phyloP scores from a whole-genome alignment of 2,329 filamentous ascomycete genomes.

The Verticillium zaregamsianum region DNA sequence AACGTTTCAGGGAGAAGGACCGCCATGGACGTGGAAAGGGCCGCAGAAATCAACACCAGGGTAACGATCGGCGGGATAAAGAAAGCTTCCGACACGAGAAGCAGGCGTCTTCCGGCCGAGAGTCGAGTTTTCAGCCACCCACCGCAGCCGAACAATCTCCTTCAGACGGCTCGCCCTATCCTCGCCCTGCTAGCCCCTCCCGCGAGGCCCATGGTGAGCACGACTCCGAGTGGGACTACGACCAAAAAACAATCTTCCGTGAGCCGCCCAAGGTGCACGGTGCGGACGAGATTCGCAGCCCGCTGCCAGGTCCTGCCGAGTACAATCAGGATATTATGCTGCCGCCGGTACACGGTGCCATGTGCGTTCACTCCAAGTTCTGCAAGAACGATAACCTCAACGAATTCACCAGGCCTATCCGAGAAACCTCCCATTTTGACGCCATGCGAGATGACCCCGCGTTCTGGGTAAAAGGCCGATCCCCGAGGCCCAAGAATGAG shows the following conservation, averaged over 20 bases:
- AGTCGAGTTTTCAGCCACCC: background rate
- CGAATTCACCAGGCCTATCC: conserved; percentile 37
- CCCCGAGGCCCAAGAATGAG: background rate
- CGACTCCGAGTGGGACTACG: conserved; percentile 30
- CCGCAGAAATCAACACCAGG: background rate
- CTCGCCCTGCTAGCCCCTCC: background rate
- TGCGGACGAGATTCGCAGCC: conserved; percentile 44
- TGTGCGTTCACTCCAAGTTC: conserved; percentile 39
- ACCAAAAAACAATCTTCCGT: conserved; percentile 32
- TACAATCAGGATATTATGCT: conserved; percentile 42
- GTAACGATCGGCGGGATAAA: background rate
- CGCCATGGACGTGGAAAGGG: background rate
- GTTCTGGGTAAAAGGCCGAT: conserved; percentile 25
- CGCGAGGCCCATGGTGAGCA: background rate
- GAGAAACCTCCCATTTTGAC: conserved; percentile 35
- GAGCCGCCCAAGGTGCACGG: conserved; percentile 26
- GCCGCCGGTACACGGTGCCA: conserved; percentile 37
- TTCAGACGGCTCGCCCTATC: background rate
- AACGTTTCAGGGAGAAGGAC: background rate
- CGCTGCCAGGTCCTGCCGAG: conserved; percentile 27
- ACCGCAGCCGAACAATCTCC: background rate
- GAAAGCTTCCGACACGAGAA: background rate
- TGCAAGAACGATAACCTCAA: conserved; percentile 36
- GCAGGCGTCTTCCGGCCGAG: background rate
- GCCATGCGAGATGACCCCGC: conserved; percentile 37